Evolutionary conservation across 192 early-diverging fungal genomes (phyloP).

Genomic region (Linnemannia schmuckeri): DNA sequence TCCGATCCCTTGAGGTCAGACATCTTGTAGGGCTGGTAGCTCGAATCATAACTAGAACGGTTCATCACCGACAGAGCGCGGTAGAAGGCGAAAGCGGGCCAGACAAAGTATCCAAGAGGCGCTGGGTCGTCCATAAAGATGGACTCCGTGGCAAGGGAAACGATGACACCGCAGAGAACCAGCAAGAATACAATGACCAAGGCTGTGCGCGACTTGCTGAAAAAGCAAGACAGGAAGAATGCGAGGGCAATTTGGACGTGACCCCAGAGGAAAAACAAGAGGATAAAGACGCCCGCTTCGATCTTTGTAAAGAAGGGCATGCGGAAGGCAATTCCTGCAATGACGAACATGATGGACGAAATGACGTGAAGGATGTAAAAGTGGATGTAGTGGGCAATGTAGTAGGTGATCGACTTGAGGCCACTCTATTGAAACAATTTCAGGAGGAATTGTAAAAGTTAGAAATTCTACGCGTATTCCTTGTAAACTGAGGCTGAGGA

Average conservation of each 20-base stretch:
- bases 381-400: conserved; percentile 72
- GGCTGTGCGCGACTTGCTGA: conserved; percentile 68
- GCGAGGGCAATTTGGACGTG: conserved; percentile 73
- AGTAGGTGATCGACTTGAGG: conserved; percentile 71
- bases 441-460: background rate
- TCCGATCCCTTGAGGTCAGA: conserved; percentile 64
- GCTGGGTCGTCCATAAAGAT: conserved; percentile 57
- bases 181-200: conserved; percentile 74
- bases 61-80: conserved; percentile 68
- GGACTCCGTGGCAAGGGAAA: conserved; percentile 64
- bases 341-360: conserved; percentile 70
- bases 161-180: conserved; percentile 74
- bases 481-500: background rate
- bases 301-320: conserved; percentile 78
- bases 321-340: conserved; percentile 66
- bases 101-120: conserved; percentile 67
- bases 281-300: conserved; percentile 59
- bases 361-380: conserved; percentile 73
- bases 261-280: conserved; percentile 78
- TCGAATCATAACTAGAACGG: conserved; percentile 55
- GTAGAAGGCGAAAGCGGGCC: conserved; percentile 84
- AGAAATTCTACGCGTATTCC: background rate
- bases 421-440: conserved; percentile 60
- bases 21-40: conserved; percentile 65
- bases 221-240: conserved; percentile 75